A percentile compares a stretch with the other conserved stretches of the same genome.
Evolutionary conservation across 1,139 yeast genomes (phyloP).

Genomic region (Saccharomyces hybrid): DNA sequence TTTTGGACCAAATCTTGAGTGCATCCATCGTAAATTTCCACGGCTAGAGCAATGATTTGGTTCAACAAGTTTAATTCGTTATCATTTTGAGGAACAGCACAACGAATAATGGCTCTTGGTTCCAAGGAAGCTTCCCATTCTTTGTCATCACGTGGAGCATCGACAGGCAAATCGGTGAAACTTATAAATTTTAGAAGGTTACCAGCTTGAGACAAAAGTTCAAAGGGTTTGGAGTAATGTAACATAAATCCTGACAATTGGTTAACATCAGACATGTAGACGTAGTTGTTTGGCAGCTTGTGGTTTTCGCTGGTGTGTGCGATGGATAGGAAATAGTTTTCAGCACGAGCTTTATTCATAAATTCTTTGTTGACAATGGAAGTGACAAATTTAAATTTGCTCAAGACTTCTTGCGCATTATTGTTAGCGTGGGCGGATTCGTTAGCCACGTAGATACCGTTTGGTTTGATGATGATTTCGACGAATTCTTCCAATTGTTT

Average conservation of each 20-base stretch:
- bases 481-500: slow-evolving; percentile 53
- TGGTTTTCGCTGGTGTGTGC: slow-evolving; percentile 69
- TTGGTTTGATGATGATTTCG: slow-evolving; percentile 55
- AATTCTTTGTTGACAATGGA: slow-evolving; percentile 79
- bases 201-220: slow-evolving; percentile 45
- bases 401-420: slow-evolving; percentile 20
- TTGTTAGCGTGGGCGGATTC: slow-evolving; percentile 34
- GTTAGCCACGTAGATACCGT: slow-evolving; percentile 41
- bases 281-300: slow-evolving; percentile 64
- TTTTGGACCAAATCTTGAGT: slow-evolving; percentile 33
- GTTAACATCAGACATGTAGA: slow-evolving; percentile 81
- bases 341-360: slow-evolving; percentile 70
- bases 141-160: slow-evolving; percentile 48
- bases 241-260: slow-evolving; percentile 67
- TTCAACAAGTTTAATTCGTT: slow-evolving; percentile 23
- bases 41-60: slow-evolving; percentile 30
- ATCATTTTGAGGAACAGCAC: slow-evolving; percentile 18
- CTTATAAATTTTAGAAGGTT: slow-evolving; percentile 57
- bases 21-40: slow-evolving; percentile 38
- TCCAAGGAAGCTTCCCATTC: slow-evolving; percentile 37
- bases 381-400: slow-evolving; percentile 53
- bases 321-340: slow-evolving; percentile 73
- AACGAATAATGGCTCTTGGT: slow-evolving; percentile 38
- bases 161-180: slow-evolving; percentile 72
- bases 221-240: slow-evolving; percentile 41